Base-by-base conservation (phyloP, 2,329 filamentous ascomycete species). In the Proliferodiscus dingleyae region DNA sequence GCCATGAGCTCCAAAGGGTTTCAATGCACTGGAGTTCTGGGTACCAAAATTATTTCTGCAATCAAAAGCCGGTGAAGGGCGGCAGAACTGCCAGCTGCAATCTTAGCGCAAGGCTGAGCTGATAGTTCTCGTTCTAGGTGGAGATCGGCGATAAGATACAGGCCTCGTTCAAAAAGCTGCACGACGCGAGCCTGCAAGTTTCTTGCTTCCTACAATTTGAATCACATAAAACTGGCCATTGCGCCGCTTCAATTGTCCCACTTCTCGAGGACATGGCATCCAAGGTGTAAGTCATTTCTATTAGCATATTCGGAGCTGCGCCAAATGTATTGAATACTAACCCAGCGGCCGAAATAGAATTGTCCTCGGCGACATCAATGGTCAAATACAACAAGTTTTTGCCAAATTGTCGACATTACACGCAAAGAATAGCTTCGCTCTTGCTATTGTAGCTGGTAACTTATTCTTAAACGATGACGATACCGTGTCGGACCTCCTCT, bases 371-470 rank as follows among this genome's bases (percentile, higher is more conserved):
- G 82, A 82, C 62, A 75, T 95, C 53, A 84, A 89, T 62, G 91
- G 91, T 59, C 81, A 87, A 61, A 76, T 96, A 42, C 74, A 79
- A 52, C 67, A 82, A 10, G 82, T 86, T 8, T 88, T 98, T 64
- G 74, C 79, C 49, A 98, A 96, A 67, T 71, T 97, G 16, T 74
- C 82, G 7, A 78, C 80, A 8, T 73, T 97, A 2, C 90, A 97
- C 58, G 71, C 81, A 28, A 97, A 96, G 68, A 93, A 96, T 63
- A 77, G 75, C 60, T 97, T 98, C 64, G 76, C 87, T 11, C 85
- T 96, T 58, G 89, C 87, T 13, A 81, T 98, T 45, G 71, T 95
- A 24, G 80, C 81, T 8, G 93, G 93, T 44, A 85, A 96, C 61
- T 73, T 97, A 5, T 97, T 97, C 61, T 71, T 75, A 15, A 73